Base-by-base conservation (phyloP, 768 basidiomycete genomes). In the Xerocomus brunneocitrinus region DNA sequence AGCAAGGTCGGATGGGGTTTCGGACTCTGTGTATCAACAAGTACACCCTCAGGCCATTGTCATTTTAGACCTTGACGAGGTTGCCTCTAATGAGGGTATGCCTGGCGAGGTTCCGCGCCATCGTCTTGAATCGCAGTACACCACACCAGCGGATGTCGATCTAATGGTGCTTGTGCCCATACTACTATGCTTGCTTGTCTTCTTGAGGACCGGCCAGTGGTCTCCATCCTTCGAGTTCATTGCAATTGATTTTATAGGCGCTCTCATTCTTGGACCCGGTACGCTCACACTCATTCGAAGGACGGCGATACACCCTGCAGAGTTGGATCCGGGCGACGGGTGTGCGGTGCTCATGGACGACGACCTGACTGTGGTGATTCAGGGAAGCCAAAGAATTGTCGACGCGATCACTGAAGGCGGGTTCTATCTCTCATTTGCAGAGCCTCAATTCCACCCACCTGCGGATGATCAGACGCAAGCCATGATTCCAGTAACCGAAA, bases 281-380 rank as follows among this genome's bases (percentile, higher is more conserved):
- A 50, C 52, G 5, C 62, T 63, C 39, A 57, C 47, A 1, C 58
- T 63, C 56, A 46, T 49, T 12, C 58, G 49, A 14, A 54, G 58
- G 41, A 57, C 55, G 0, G 16, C 42, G 0, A 24, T 50, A 19
- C 61, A 59, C 12, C 47, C 55, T 0, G 35, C 35, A 0, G 61
- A 53, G 34, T 38, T 45, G 35, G 50, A 55, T n/a, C 39, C 58
- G 0, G 53, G 49, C n/a, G 38, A 45, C 0, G 62, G 62, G 24
- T 63, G 52, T 32, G 56, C 55, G 2, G 55, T 60, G 19, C 58
- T 63, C 41, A 55, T 63, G 52, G 58, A 62, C 13, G 62, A 63
- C 24, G 52, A 55, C 30, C 25, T 57, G 19, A 50, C 48, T 0
- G 34, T 57, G 28, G 61, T 63, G 24, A 47, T 60, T 34, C 54